A percentile compares a stretch with the other conserved stretches of the same genome.
Evolutionary conservation across 2,329 filamentous ascomycete genomes (phyloP).

Genomic region (Coleophoma crateriformis): DNA sequence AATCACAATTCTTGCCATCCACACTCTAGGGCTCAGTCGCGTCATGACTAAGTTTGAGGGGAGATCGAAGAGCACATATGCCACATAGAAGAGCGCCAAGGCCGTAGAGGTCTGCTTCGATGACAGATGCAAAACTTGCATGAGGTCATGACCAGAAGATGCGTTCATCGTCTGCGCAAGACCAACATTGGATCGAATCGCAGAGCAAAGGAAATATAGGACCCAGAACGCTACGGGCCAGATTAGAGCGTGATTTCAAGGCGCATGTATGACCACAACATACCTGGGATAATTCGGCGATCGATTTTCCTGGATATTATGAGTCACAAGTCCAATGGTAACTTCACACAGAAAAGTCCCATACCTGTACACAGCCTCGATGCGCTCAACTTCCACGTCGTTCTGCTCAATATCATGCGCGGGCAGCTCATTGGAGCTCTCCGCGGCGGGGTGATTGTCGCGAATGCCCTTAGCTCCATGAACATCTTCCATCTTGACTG

Average conservation of each 20-base stretch:
- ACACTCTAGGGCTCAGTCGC: slow-evolving; percentile 74
- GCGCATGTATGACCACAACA: not conserved
- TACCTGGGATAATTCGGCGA: slow-evolving; percentile 48
- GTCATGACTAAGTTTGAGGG: slow-evolving; percentile 90
- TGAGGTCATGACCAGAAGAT: slow-evolving; percentile 66
- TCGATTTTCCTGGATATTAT: slow-evolving; percentile 39
- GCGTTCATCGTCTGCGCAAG: slow-evolving; percentile 93
- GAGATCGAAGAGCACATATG: slow-evolving; percentile 84
- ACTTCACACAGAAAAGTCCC: not conserved
- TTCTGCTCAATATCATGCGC: slow-evolving; percentile 8
- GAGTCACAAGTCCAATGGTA: too few relatives aligned
- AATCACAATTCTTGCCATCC: slow-evolving; percentile 89
- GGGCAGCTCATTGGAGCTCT: not conserved
- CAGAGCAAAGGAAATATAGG: slow-evolving; percentile 87
- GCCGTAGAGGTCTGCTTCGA: slow-evolving; percentile 77
- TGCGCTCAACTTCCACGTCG: slow-evolving; percentile 19
- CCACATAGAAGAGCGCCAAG: slow-evolving; percentile 84
- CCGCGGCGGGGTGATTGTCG: slow-evolving; percentile 1
- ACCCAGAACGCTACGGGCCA: slow-evolving; percentile 68
- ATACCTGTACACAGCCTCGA: slow-evolving; percentile 32
- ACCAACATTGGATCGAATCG: slow-evolving; percentile 86
- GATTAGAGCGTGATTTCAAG: slow-evolving; percentile 2
- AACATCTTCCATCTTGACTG: slow-evolving; percentile 20
- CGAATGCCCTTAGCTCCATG: slow-evolving; percentile 2
- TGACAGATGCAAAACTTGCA: slow-evolving; percentile 61